Evolutionary conservation across 352 stramenopile species (phyloP).

Genomic region (Globisporangium cederbergense): DNA sequence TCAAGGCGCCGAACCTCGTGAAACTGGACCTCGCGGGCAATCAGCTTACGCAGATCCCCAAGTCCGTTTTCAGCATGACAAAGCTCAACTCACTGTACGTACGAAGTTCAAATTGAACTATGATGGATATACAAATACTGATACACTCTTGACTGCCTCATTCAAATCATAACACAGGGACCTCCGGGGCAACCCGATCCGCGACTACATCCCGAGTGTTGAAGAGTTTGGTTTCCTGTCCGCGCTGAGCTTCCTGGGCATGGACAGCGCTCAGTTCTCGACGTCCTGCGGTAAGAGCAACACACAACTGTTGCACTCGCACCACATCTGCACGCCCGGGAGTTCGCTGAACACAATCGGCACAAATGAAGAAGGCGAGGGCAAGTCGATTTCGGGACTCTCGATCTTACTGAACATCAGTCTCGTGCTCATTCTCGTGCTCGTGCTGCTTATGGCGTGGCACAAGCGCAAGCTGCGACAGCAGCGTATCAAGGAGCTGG

Average conservation of each 20-base stretch:
- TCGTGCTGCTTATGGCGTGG: slow-evolving; percentile 12
- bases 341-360: background rate
- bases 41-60: background rate
- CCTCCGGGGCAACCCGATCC: slow-evolving; percentile 9
- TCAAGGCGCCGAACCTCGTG: background rate
- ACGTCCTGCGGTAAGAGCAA: background rate
- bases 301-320: background rate
- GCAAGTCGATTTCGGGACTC: background rate
- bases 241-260: slow-evolving; percentile 2
- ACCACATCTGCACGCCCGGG: slow-evolving; percentile 1
- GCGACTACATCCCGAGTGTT: slow-evolving; percentile 7
- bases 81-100: slow-evolving; percentile 3
- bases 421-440: slow-evolving; percentile 1
- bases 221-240: slow-evolving; percentile 12
- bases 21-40: slow-evolving; percentile 2
- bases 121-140: too few species aligned
- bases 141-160: too few species aligned
- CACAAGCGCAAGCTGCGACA: slow-evolving; percentile 13
- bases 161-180: background rate
- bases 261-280: slow-evolving; percentile 10
- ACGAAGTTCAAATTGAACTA: too few species aligned
- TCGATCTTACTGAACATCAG: slow-evolving; percentile 8
- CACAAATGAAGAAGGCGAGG: background rate
- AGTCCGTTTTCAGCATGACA: slow-evolving; percentile 9
- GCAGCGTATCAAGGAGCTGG: slow-evolving; percentile 1